These are phyloP conservation scores for Lactifluus pinguis DNA, from an alignment of 768 basidiomycete species.

Conservation along the genomic window DNA sequence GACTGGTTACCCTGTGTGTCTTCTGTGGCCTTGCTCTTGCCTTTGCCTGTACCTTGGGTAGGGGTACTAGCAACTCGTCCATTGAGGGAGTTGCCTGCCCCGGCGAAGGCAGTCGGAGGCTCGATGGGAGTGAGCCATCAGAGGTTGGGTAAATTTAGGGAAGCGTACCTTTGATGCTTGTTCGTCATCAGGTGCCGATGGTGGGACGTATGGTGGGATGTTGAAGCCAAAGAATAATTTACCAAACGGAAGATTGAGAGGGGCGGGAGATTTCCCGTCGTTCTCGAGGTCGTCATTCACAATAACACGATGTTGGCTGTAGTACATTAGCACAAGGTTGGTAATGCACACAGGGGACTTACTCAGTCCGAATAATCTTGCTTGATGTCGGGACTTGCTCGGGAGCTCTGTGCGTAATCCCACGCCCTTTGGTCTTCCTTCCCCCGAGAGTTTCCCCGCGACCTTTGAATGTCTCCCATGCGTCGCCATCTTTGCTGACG, in stretches of 20 bases:
- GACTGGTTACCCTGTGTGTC: constrained; percentile 17
- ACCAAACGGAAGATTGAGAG: constrained; percentile 84
- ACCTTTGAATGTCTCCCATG: constrained; percentile 96
- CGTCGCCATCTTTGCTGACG: constrained; percentile 69
- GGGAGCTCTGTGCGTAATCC: constrained; percentile 72
- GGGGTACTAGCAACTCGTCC: constrained; percentile 38
- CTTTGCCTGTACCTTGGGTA: constrained; percentile 39
- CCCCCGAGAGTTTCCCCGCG: constrained; percentile 87
- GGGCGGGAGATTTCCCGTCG: constrained; percentile 76
- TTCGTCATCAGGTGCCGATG: constrained; percentile 22
- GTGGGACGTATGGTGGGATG: constrained; percentile 56
- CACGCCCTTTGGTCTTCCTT: constrained; percentile 91
- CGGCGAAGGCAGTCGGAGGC: constrained; percentile 46
- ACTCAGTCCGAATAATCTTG: constrained; percentile 91
- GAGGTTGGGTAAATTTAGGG: background rate
- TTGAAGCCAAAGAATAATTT: constrained; percentile 97
- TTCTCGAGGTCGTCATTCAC: constrained; percentile 71
- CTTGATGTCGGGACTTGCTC: constrained; percentile 73
- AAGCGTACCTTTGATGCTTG: constrained; percentile 17
- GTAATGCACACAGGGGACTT: constrained; percentile 27
- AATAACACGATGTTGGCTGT: constrained; percentile 74
- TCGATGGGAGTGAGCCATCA: constrained; percentile 13
- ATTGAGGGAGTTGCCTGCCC: constrained; percentile 58
- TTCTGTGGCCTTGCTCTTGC: constrained; percentile 29
- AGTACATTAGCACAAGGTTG: constrained; percentile 16